Percentiles rank a stretch among this genome's conserved stretches.
phyloP scores from a whole-genome alignment of 2,329 filamentous ascomycete species.

The Chrysoporthe cubensis region DNA sequence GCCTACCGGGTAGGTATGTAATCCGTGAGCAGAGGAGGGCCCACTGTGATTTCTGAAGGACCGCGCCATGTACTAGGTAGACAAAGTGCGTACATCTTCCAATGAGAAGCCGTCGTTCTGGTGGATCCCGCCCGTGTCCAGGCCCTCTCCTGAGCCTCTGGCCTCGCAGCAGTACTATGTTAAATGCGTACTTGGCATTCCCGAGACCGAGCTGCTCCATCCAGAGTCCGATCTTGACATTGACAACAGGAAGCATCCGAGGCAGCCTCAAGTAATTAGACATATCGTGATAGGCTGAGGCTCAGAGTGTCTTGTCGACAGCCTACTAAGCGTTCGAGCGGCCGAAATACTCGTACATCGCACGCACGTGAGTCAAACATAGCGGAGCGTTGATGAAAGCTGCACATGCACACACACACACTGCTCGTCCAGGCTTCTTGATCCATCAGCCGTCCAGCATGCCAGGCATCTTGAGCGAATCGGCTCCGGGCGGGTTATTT shows the following conservation, averaged over 20 bases:
- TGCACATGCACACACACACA: neutral
- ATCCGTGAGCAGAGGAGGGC: neutral
- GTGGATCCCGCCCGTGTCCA: neutral
- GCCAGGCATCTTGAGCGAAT: neutral
- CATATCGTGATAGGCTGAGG: neutral
- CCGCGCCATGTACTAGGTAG: neutral
- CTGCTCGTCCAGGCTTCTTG: neutral
- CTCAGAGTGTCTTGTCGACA: neutral
- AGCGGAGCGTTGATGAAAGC: neutral
- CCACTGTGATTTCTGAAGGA: neutral
- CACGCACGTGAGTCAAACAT: neutral
- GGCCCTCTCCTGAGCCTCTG: neutral
- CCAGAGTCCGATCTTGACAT: slow-evolving; percentile 1
- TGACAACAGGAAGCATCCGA: neutral
- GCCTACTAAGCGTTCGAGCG: neutral
- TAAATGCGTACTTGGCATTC: neutral
- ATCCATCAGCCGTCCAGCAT: neutral
- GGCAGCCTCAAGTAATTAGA: neutral
- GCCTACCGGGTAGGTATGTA: neutral
- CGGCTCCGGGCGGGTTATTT: neutral
- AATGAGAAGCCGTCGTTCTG: slow-evolving; percentile 5
- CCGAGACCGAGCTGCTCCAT: slow-evolving; percentile 11
- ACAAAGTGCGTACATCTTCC: slow-evolving; percentile 5
- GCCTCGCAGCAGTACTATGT: neutral
- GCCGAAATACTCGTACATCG: neutral